A percentile compares a stretch with the other conserved stretches of the same genome.
phyloP scores from a whole-genome alignment of 2,329 filamentous ascomycete genomes.

The Cercospora sp. region DNA sequence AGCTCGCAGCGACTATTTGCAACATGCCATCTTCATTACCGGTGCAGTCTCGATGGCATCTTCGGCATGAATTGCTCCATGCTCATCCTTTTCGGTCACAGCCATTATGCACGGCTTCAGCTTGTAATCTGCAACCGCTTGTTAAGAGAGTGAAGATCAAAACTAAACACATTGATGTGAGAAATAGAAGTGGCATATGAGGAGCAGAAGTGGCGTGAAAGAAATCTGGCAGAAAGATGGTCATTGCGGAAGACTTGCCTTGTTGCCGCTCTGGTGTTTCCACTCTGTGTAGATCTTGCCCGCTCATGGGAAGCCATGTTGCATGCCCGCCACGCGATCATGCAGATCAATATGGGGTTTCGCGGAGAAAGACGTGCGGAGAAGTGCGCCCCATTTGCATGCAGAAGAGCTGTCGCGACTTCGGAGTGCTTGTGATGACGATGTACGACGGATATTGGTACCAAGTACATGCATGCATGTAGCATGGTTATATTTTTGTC shows the following conservation, averaged over 20 bases:
- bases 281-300: slow-evolving; percentile 5
- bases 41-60: slow-evolving; percentile 17
- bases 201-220: background rate
- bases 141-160: background rate
- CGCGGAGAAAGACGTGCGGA: slow-evolving; percentile 14
- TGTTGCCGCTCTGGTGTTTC: background rate
- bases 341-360: slow-evolving; percentile 13
- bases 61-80: slow-evolving; percentile 18
- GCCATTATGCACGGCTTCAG: background rate
- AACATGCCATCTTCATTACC: background rate
- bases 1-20: background rate
- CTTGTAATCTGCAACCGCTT: background rate
- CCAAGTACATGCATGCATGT: background rate
- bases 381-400: background rate
- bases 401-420: background rate
- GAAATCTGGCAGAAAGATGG: slow-evolving; percentile 5
- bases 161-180: background rate
- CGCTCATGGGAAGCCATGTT: background rate
- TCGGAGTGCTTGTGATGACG: background rate
- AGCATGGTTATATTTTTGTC: background rate
- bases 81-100: background rate
- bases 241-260: slow-evolving; percentile 1
- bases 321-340: slow-evolving; percentile 13
- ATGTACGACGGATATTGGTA: background rate
- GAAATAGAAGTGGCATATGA: background rate